Conservation (phyloP, 805 yeast genomes). For the Wickerhamiella sergipiensis region DNA sequence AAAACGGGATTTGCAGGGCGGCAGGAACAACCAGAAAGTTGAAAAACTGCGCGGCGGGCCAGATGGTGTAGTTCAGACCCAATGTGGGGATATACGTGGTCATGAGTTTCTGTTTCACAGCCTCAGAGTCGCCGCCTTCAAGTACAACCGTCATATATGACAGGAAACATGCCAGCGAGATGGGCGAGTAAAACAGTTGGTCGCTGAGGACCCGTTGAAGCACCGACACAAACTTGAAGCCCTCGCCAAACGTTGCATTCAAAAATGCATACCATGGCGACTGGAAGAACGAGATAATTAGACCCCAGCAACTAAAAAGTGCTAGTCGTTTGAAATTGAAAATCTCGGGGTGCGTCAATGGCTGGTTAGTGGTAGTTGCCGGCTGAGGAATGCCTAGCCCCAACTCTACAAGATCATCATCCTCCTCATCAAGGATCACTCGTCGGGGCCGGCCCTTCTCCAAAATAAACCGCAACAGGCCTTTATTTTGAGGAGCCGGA, state of each 20-base stretch:
- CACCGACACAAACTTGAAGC: constrained; percentile 62
- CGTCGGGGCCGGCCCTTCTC: constrained; percentile 23
- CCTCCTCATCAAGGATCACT: constrained; percentile 23
- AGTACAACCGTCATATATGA: constrained; percentile 70
- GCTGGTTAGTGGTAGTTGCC: constrained; percentile 2
- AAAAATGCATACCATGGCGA: constrained; percentile 80
- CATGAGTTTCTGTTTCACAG: constrained; percentile 48
- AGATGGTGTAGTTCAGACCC: constrained; percentile 64
- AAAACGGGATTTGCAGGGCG: constrained; percentile 80
- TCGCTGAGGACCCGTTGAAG: constrained; percentile 80
- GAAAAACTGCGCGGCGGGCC: constrained; percentile 78
- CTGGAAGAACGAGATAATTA: constrained; percentile 66
- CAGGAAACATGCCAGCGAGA: constrained; percentile 68
- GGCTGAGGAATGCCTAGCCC: constrained; percentile 15
- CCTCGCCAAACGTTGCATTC: constrained; percentile 62
- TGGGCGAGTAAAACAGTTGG: constrained; percentile 79
- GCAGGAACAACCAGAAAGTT: constrained; percentile 71
- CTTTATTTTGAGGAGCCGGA: constrained; percentile 2
- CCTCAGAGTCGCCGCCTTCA: constrained; percentile 57
- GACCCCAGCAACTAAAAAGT: constrained; percentile 82
- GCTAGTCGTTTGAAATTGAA: constrained; percentile 60
- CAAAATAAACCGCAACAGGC: constrained; percentile 18
- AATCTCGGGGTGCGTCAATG: constrained; percentile 15
- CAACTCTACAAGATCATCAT: constrained; percentile 18
- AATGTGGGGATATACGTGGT: constrained; percentile 50